Percentiles rank a stretch among this genome's conserved stretches.
Evolutionary conservation across 1,139 yeast genomes (phyloP).

Genomic region (Nakaseomyces delphensis): DNA sequence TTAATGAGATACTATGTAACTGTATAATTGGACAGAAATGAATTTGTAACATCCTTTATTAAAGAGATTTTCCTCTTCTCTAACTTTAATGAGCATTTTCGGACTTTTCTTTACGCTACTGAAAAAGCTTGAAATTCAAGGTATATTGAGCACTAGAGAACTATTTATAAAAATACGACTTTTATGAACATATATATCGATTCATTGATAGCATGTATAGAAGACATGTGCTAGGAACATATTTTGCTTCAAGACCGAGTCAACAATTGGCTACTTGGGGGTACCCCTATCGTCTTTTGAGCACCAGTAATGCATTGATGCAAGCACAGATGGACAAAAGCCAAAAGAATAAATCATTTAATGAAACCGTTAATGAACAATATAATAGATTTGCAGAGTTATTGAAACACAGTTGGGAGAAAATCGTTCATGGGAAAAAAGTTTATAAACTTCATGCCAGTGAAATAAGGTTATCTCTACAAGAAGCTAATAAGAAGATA

Average conservation of each 20-base stretch:
- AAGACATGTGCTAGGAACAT: not conserved
- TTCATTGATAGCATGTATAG: not conserved
- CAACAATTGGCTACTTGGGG: not conserved
- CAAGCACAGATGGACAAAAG: not conserved
- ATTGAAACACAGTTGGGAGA: not conserved
- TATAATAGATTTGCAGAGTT: not conserved
- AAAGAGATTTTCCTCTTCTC: too few species aligned
- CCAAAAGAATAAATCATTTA: not conserved
- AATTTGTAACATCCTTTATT: too few species aligned
- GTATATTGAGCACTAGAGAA: too few species aligned
- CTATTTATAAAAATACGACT: not conserved
- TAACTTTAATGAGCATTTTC: not conserved
- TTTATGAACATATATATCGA: not conserved
- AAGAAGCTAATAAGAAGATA: conserved; percentile 32
- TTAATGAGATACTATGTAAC: too few species aligned
- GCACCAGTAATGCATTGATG: not conserved
- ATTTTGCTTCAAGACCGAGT: not conserved
- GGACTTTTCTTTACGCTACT: not conserved
- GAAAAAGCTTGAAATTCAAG: too few species aligned
- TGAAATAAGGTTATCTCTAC: conserved; percentile 32
- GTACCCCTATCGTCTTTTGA: not conserved
- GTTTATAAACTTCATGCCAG: conserved; percentile 18
- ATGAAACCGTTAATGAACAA: not conserved
- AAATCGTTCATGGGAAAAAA: not conserved
- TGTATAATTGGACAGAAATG: too few species aligned